A percentile compares a stretch with the other conserved stretches of the same genome.
Conservation (phyloP, 139 green algal species). For the Coelastrella sp. region DNA sequence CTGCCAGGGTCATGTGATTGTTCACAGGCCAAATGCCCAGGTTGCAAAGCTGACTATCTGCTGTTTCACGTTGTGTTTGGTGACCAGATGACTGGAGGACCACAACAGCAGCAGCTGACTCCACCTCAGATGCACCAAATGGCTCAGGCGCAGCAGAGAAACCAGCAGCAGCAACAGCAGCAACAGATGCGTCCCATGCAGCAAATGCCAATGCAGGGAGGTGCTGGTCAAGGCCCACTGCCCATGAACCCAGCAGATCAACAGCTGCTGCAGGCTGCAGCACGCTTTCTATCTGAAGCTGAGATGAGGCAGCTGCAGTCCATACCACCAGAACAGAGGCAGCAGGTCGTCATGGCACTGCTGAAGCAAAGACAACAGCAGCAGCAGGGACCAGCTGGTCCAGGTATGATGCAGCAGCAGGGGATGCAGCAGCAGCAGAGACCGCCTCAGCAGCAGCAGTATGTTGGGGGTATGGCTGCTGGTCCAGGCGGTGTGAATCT, state of each 20-base stretch:
- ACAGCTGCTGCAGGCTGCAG: neutral
- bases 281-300: neutral
- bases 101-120: constrained; percentile 9
- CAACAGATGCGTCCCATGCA: neutral
- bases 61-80: neutral
- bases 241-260: no score
- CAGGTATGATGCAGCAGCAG: neutral
- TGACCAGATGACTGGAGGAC: neutral
- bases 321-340: neutral
- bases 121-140: neutral
- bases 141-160: neutral
- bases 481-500: neutral
- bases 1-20: no score
- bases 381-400: neutral
- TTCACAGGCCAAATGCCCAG: no score
- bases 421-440: neutral
- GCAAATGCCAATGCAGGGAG: neutral
- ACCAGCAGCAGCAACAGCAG: constrained; percentile 9
- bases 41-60: neutral
- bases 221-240: neutral
- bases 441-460: constrained; percentile 14
- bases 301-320: constrained; percentile 1
- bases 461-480: neutral
- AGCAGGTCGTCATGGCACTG: neutral
- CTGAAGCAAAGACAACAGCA: constrained; percentile 4